Conservation (phyloP, 2,329 filamentous ascomycete species). For the Pochonia chlamydosporia region DNA sequence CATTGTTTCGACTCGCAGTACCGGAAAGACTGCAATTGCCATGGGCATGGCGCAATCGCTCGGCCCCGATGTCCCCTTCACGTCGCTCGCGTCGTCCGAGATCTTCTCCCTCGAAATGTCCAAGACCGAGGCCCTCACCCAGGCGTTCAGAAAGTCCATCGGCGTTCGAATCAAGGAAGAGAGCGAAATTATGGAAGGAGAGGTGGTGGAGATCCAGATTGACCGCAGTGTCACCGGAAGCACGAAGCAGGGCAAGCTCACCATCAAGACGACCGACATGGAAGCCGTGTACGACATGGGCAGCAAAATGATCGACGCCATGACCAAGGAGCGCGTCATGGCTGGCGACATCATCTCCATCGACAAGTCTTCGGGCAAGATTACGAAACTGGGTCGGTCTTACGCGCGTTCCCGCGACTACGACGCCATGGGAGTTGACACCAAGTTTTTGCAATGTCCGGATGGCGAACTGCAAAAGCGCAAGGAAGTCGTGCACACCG, state of each 20-base stretch:
- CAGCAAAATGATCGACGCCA: slow-evolving; percentile 98
- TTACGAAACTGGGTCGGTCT: slow-evolving; percentile 91
- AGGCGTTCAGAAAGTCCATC: slow-evolving; percentile 98
- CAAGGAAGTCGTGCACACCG: slow-evolving; percentile 94
- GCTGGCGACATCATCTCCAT: slow-evolving; percentile 98
- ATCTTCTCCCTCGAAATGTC: slow-evolving; percentile 99
- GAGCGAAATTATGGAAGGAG: slow-evolving; percentile 97
- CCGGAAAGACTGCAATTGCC: slow-evolving; percentile 95
- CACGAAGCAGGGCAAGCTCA: slow-evolving; percentile 97
- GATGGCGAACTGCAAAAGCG: slow-evolving; percentile 97
- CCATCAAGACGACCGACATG: slow-evolving; percentile 99
- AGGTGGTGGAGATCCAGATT: slow-evolving; percentile 98
- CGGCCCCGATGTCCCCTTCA: slow-evolving; percentile 91
- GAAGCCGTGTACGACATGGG: slow-evolving; percentile 99
- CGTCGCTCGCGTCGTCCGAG: slow-evolving; percentile 89
- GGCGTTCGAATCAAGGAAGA: slow-evolving; percentile 98
- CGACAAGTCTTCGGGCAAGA: slow-evolving; percentile 96
- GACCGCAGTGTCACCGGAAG: slow-evolving; percentile 93
- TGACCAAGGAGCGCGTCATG: slow-evolving; percentile 99
- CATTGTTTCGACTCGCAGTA: slow-evolving; percentile 45
- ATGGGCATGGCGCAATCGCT: slow-evolving; percentile 99
- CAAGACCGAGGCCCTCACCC: slow-evolving; percentile 95
- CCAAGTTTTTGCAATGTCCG: slow-evolving; percentile 95
- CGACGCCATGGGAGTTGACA: slow-evolving; percentile 97
- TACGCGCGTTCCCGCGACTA: slow-evolving; percentile 95